Evolutionary conservation across 805 yeast genomes (phyloP), one percentile per base, ranked within the genome.

Genomic region (Priceomyces melissophilus): DNA sequence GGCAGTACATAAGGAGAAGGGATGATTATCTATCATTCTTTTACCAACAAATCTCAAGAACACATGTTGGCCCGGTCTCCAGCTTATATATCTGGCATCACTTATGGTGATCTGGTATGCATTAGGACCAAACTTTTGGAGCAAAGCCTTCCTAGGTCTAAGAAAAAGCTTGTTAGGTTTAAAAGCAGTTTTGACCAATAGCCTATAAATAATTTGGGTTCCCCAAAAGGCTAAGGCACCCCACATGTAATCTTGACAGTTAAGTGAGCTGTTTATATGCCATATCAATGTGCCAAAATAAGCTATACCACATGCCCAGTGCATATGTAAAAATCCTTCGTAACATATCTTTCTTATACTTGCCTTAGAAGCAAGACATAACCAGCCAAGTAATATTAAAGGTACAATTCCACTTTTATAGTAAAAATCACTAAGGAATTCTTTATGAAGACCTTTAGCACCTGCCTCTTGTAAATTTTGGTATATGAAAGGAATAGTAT

Each of bases 51-150:
- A 73, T 48, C 81, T 63, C 14, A 78, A 54, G 46, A 63, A 75
- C 4, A 76, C 58, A 55, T 78, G 84, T 44, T 78, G 83, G 16
- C 84, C 82, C 1, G 82, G 75, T 11, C 35, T 49, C 82, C 82
- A 77, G 9, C 46, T 43, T 31, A 73, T 55, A 7, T 67, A 70
- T 12, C 53, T 53, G n/a, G 59, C 45, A 26, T 63, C 61, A 3
- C 48, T 39, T 2, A 78, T 55, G 37, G 69, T 61, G 26, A 72
- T 63, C 48, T 49, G 64, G 49, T 44, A 67, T 49, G 54, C 58
- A 30, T 38, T 49, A 39, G 51, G 56, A 12, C 46, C 48, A 14
- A 65, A 38, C 38, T 50, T 58, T n/a, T 41, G 41, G 30, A 69
- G 48, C 7, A 45, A 40, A 1, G 73, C 75, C 4, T 54, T 45